Conservation (phyloP, 345 rosid species). For the Arabis alpina region DNA sequence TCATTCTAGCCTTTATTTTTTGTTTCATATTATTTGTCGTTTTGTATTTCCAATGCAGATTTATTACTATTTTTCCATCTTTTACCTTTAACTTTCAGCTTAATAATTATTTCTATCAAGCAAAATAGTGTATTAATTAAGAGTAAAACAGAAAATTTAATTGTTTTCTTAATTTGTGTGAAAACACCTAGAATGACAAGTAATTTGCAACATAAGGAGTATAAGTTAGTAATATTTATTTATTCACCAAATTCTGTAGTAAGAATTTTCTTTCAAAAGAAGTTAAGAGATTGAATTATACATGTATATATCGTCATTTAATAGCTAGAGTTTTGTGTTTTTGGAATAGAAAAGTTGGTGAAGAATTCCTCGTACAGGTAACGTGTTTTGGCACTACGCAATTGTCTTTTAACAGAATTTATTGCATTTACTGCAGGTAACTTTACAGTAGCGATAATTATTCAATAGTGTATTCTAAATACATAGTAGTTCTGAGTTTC, state of each 20-base stretch:
- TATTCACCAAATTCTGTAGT: neutral
- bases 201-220: too few species aligned
- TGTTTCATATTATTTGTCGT: too few species aligned
- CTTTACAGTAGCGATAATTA: neutral
- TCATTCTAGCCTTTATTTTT: too few species aligned
- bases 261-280: neutral
- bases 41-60: too few species aligned
- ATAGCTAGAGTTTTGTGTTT: neutral
- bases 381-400: slow-evolving; percentile 28
- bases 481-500: slow-evolving; percentile 15
- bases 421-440: slow-evolving; percentile 4
- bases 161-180: too few species aligned
- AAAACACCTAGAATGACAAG: too few species aligned
- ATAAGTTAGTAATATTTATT: neutral
- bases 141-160: too few species aligned
- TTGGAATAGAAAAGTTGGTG: slow-evolving; percentile 22
- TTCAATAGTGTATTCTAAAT: neutral
- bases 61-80: too few species aligned
- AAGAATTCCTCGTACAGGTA: slow-evolving; percentile 21
- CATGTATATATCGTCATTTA: too few species aligned
- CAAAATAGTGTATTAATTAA: too few species aligned
- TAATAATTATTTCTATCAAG: too few species aligned
- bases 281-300: neutral
- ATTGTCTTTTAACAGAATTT: slow-evolving; percentile 10
- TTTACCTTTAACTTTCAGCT: too few species aligned